Base-by-base conservation (phyloP, 1,284 basidiomycete genomes). In the Schizopora paradoxa region DNA sequence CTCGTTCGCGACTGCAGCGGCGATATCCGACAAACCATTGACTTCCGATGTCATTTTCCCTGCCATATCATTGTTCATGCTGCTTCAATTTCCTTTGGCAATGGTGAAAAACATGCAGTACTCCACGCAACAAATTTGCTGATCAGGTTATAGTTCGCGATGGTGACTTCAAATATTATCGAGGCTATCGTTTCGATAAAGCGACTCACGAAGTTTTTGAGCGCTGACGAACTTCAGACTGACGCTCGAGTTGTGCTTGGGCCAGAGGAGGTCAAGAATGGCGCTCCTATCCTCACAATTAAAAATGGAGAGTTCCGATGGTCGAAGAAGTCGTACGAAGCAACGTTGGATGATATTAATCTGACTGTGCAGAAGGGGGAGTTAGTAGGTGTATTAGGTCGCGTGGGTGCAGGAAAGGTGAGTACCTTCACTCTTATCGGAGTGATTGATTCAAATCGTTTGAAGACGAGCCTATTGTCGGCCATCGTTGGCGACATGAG, bases 21-120 rank as follows among this genome's bases (percentile, higher is more conserved):
- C 74, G 16, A 79, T 82, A 0, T 83, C 82, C 2, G 66, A 76
- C 2, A 72, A 62, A 36, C 90, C 92, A 1, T 66, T 98, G 4
- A 97, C 94, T 0, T 80, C 88, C 1, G 91, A 96, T 57, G 71
- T 93, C 51, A 92, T 97, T 56, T 98, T 98, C 75, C 94, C 94
- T 3, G 84, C 91, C 0, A 91, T 98, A 43, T 87, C 91, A 0
- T 70, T 98, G 31, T 98, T 97, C 70, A 86, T 91, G 75, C 74
- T 98, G 0, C 70, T 97, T 26, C 77, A 85, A 55, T 88, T 96
- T 70, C 92, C 94, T 18, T 72, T 97, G 27, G 86, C 82, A 1
- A 91, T 95, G 83, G 80, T 85, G 59, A 26, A 64, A 52, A 5
- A 7, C 13, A n/a, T 11, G 46, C 39, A 7, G 5, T 27, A 14